Evolutionary conservation across 164 flowering plant genomes (phyloP).

Genomic region (Tetracentron sinense): DNA sequence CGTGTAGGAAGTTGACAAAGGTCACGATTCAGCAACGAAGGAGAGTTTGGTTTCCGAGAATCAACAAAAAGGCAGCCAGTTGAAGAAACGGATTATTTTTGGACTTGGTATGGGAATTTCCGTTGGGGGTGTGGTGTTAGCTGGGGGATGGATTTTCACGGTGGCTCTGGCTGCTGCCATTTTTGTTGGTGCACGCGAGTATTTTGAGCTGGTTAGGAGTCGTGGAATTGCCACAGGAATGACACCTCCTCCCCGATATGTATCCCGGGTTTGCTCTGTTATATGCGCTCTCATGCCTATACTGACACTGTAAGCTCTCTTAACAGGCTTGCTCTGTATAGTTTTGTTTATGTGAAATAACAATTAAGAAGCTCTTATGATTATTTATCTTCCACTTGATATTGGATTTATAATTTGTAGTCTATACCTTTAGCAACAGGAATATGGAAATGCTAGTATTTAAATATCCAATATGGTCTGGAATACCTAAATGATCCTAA

Average conservation of each 20-base stretch:
- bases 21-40: constrained; percentile 7
- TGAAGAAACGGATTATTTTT: constrained; percentile 71
- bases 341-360: background rate
- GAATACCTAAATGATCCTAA: too few species aligned
- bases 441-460: too few species aligned
- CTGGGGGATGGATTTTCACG: constrained; percentile 33
- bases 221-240: constrained; percentile 83
- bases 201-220: constrained; percentile 89
- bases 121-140: constrained; percentile 50
- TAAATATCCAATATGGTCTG: too few species aligned
- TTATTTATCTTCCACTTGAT: too few species aligned
- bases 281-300: constrained; percentile 86
- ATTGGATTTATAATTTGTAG: too few species aligned
- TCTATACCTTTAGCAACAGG: too few species aligned
- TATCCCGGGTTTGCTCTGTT: constrained; percentile 88
- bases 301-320: constrained; percentile 67
- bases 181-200: constrained; percentile 76
- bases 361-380: background rate
- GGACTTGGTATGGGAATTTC: constrained; percentile 80
- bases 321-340: background rate
- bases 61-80: constrained; percentile 54
- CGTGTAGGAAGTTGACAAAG: constrained; percentile 47
- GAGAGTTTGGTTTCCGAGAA: constrained; percentile 31
- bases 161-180: constrained; percentile 63
- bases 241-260: constrained; percentile 98